Evolutionary conservation across 441 rosid genomes (phyloP), one percentile per base, ranked within the genome.

Genomic region (Populus hybrid): DNA sequence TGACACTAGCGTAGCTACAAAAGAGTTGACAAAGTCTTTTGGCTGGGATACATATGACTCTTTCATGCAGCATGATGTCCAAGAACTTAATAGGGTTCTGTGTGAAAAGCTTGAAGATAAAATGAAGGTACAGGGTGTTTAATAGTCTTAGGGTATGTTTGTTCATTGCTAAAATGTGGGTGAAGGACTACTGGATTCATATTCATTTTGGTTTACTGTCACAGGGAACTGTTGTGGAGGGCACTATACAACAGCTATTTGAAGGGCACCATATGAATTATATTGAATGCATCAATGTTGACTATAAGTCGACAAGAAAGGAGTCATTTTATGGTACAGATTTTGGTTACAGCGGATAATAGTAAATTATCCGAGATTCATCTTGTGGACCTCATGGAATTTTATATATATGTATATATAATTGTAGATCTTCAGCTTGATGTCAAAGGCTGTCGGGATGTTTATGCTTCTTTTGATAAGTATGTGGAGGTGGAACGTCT

Each of bases 31-130:
- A 28, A 94, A 91, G 80, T 94, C 98, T 76, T 94, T 94, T 89
- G 98, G 98, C 31, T 94, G 98, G 98, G 98, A 94, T 74, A 90
- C 98, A 50, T 91, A 89, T 76, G 98, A 94, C 88, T 94, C 98
- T 80, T 94, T 94, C 82, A 88, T 89, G 96, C 98, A 94, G 79
- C 98, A 92, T 80, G 98, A 94, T 88, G 98, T 94, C 20, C 98
- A 94, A 84, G 98, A 94, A 87, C 94, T 94, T 59, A 94, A 94
- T 78, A 89, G 96, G 78, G 98, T 94, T 71, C 87, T 94, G 24
- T 80, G 88, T 82, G 98, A 94, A 80, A 94, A 93, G 84, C 97
- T 93, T 78, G 98, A 94, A 86, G 97, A 91, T 77, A 94, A 91
- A 86, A 94, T 94, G 98, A 93, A 94, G 92, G 98, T 91, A 85